Percentiles rank a stretch among this genome's conserved stretches.
These are phyloP conservation scores for Acacia concinna DNA, from an alignment of 331 rosid species.

Conservation along the genomic window DNA sequence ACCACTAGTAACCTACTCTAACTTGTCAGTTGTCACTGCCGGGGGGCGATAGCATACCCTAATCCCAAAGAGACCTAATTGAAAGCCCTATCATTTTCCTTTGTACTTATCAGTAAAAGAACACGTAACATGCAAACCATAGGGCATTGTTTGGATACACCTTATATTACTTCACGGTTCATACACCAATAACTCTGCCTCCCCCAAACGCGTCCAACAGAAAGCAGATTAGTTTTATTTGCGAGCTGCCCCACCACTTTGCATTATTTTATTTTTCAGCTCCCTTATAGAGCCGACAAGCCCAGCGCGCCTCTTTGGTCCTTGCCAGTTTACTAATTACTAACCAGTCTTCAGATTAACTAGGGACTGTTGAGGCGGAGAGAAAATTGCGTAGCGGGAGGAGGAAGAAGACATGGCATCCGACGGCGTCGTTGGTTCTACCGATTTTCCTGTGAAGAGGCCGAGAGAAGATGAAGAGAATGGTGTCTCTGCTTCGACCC, in stretches of 20 bases:
- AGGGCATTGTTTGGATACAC: conserved; percentile 28
- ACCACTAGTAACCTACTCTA: too few species aligned
- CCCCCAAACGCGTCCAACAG: conserved; percentile 30
- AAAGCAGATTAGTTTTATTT: conserved; percentile 44
- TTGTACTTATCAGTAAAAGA: conserved; percentile 25
- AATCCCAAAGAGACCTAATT: conserved; percentile 33
- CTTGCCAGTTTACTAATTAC: conserved; percentile 1
- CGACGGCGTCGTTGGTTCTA: conserved; percentile 39
- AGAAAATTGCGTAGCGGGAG: background rate
- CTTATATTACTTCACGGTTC: background rate
- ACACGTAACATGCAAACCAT: conserved; percentile 28
- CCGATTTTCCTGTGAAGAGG: conserved; percentile 54
- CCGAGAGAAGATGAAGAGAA: conserved; percentile 65
- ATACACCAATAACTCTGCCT: background rate
- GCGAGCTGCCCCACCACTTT: conserved; percentile 19
- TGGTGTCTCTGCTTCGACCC: conserved; percentile 41
- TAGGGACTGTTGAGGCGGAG: background rate
- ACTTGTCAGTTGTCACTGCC: background rate
- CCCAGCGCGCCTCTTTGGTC: conserved; percentile 32
- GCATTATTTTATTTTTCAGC: conserved; percentile 12
- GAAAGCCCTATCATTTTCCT: conserved; percentile 42
- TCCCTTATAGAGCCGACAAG: conserved; percentile 25
- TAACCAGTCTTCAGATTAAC: background rate
- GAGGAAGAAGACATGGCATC: conserved; percentile 43
- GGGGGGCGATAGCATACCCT: background rate